Base-by-base conservation (phyloP, 2,329 filamentous ascomycete genomes). In the Aspergillus fijiensis region DNA sequence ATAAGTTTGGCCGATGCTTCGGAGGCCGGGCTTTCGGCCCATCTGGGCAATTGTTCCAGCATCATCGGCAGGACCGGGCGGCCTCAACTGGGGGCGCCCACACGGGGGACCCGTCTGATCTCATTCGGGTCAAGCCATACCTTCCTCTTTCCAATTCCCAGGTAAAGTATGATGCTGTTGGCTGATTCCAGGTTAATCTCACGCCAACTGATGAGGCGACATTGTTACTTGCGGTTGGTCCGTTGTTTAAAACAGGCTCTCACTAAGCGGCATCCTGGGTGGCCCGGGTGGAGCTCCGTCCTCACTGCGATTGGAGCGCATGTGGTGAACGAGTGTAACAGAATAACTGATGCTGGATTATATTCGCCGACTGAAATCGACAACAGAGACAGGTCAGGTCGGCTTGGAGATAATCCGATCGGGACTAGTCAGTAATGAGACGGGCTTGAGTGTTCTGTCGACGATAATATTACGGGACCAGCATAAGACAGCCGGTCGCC, bases 401-500 rank as follows among this genome's bases (percentile, higher is more conserved):
- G 31, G 10, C 25, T 35, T 49, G 42, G 39, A 45, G 39, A 45
- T 6, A 25, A 35, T 55, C 19, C 33, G 39, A 25, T 51, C 14
- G 39, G 29, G 23, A 31, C 35, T 25, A 58, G 39, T 21, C n/a
- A 45, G 21, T n/a, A 19, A 27, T 29, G 23, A 39, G 45, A 53
- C 25, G 33, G 19, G 21, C 42, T 29, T 42, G 39, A 39, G 23
- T 42, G 23, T 51, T 54, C 49, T 31, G 39, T 51, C 39, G 52
- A 58, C 57, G 61, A 61, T 51, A 65, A 65, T 61, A 45, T 60
- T 63, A 60, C 61, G 55, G 55, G 47, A 55, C 47, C 16, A 19
- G 25, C 10, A 59, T 48, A 16, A 21, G 49, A 55, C 14, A 27
- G 47, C 27, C 16, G 9, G 53, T 33, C 23, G 53, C 42, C 23